Percentiles rank a stretch among this genome's conserved stretches.
phyloP scores from a whole-genome alignment of 2,329 filamentous ascomycete genomes.

The Monosporascus sp. region DNA sequence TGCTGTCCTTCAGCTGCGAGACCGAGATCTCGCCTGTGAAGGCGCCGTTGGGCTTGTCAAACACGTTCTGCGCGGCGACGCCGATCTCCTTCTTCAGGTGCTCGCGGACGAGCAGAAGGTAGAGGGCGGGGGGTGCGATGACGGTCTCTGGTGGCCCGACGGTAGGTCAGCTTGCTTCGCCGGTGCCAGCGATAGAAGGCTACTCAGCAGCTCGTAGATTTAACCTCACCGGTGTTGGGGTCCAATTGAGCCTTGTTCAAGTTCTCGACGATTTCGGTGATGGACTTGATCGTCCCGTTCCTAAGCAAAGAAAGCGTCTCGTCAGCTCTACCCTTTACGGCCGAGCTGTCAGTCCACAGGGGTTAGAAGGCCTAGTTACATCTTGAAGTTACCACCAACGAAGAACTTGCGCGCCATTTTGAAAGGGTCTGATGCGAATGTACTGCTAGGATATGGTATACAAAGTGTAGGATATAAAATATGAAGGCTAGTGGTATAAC shows the following conservation, averaged over 20 bases:
- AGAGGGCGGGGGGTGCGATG: conserved; percentile 83
- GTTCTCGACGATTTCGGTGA: conserved; percentile 85
- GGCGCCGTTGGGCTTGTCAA: conserved; percentile 92
- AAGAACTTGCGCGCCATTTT: conserved; percentile 95
- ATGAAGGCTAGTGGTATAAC: too few species aligned
- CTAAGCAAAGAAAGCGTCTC: conserved; percentile 38
- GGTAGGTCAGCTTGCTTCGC: background rate
- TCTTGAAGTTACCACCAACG: conserved; percentile 99
- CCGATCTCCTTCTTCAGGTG: conserved; percentile 70
- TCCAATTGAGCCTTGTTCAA: conserved; percentile 83
- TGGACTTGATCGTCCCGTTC: conserved; percentile 88
- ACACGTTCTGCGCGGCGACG: conserved; percentile 95
- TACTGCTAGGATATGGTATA: background rate
- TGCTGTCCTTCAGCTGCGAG: conserved; percentile 81
- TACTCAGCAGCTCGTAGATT: background rate
- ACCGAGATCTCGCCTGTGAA: conserved; percentile 97
- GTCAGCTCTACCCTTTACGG: conserved; percentile 13
- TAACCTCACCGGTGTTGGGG: conserved; percentile 61
- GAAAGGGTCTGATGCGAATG: conserved; percentile 31
- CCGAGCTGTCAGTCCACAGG: conserved; percentile 16
- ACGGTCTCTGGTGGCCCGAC: conserved; percentile 67
- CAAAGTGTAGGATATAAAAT: background rate
- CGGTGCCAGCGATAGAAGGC: too few species aligned
- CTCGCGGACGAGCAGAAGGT: conserved; percentile 82
- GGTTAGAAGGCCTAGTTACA: conserved; percentile 53